Base-by-base conservation (phyloP, 495 filamentous ascomycete genomes). In the Darksidea phi region DNA sequence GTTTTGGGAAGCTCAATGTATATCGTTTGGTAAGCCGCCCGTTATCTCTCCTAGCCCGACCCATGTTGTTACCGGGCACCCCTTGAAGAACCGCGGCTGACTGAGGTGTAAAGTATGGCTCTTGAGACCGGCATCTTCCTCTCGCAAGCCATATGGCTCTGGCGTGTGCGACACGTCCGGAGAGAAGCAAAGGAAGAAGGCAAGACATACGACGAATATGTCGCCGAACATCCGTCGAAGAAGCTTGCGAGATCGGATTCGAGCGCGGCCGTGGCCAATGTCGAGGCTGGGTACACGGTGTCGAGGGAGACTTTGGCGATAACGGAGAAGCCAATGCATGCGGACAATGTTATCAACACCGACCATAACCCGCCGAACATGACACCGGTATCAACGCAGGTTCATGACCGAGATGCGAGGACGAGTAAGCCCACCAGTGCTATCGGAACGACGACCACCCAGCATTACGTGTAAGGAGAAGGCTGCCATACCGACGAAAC, bases 121-220 rank as follows among this genome's bases (percentile, higher is more conserved):
- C 77, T 91, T 21, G 88, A 92, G 69, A 69, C 76, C 0, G 88
- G 86, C 1, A 88, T 91, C 48, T 88, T 89, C 61, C 18, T 74
- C 15, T 88, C 86, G 25, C 87, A 90, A 59, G 67, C 83, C 32
- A 74, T 87, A 50, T 91, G 87, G 85, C 77, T 85, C 1, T 73
- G 84, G 63, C 81, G 86, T 8, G 86, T 86, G 2, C 78, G 86
- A 3, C 77, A 77, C 38, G 67, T 88, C 23, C 80, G 85, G 2
- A 71, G 77, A 48, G 78, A 78, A 42, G 86, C 86, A 0, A 84
- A 82, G 43, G 69, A 69, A 12, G 71, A 77, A 11, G 82, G 81
- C 0, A 83, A 79, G 67, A 83, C 77, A 3, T 84, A 88, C 56
- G 85, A 88, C 61, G 85, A 89, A 20, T 56, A 87, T n/a, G 63